Base-by-base conservation (phyloP, 177 flowering plant genomes). In the Vitis hybrid region DNA sequence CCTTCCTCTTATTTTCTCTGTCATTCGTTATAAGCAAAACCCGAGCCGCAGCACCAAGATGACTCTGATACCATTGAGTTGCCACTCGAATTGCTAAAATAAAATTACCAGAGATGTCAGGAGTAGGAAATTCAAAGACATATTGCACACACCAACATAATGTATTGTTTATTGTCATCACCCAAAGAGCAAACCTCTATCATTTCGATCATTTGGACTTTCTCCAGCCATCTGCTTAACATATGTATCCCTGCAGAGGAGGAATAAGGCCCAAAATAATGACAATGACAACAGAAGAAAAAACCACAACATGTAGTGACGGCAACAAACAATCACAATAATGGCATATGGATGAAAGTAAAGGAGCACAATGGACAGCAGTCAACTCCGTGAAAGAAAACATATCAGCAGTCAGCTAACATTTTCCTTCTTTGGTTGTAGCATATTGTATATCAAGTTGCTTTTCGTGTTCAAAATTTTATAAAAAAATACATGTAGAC, bases 181-280 rank as follows among this genome's bases (percentile, higher is more conserved):
- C 14, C 61, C 29, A 72, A 45, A 61, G 50, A 74, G 49, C 82
- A 64, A 58, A 92, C 99, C 99, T 88, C 98, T 91, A 73, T 95
- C 99, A 82, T 95, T 95, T 16, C 92, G 83, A 71, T 95, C 99
- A 85, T 95, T 95, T 52, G 94, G 90, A 84, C 84, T 88, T 80
- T 95, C 99, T 45, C 90, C 88, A 60, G 74, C 81, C 96, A 90
- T 87, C 20, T 80, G 82, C 76, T 87, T 87, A 67, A 95, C 82
- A 77, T 83, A 91, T 26, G 99, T 95, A 71, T 95, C 99, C 87
- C 97, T 95, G 70, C 26, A 62, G 3, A 69, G 63, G 45, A 68
- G 56, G 49, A 61, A 3, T 1, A 74, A 51, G 20, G n/a, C 65
- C 16, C 54, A 74, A 65, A 65, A 18, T n/a, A 11, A 19, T 70